A percentile compares a stretch with the other conserved stretches of the same genome.
phyloP scores from a whole-genome alignment of 78 protist species.

The Chrysochromulina parva region DNA sequence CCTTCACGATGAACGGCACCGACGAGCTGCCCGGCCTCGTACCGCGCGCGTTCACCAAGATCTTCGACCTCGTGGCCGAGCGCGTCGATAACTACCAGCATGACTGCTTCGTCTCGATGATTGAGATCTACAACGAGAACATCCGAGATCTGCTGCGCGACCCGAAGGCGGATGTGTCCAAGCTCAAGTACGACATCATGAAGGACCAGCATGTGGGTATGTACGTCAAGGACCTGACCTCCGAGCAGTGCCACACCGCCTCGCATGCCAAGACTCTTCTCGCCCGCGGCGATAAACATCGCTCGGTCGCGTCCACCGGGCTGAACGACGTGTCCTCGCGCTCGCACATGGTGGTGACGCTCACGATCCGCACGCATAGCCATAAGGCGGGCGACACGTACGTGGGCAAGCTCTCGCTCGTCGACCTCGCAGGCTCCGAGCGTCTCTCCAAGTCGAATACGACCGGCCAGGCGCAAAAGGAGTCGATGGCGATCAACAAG shows the following conservation, averaged over 20 bases:
- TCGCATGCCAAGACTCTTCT: neutral
- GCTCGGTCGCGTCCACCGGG: conserved; percentile 45
- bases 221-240: neutral
- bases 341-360: conserved; percentile 67
- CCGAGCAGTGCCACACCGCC: neutral
- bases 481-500: conserved; percentile 48
- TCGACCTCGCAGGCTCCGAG: conserved; percentile 92
- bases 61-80: neutral
- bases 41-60: neutral
- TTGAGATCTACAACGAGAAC: conserved; percentile 41
- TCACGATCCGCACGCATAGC: neutral
- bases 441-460: neutral
- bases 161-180: neutral
- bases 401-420: conserved; percentile 58
- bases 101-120: conserved; percentile 31
- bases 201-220: neutral
- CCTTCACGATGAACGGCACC: conserved; percentile 38
- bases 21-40: neutral
- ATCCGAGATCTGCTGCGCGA: conserved; percentile 3
- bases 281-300: neutral
- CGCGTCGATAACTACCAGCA: neutral
- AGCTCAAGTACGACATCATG: neutral
- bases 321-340: conserved; percentile 58
- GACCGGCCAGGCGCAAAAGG: neutral
- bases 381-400: neutral